These are phyloP conservation scores for Blastocladiella britannica DNA, from an alignment of 192 early-diverging fungal genomes.

Conservation along the genomic window DNA sequence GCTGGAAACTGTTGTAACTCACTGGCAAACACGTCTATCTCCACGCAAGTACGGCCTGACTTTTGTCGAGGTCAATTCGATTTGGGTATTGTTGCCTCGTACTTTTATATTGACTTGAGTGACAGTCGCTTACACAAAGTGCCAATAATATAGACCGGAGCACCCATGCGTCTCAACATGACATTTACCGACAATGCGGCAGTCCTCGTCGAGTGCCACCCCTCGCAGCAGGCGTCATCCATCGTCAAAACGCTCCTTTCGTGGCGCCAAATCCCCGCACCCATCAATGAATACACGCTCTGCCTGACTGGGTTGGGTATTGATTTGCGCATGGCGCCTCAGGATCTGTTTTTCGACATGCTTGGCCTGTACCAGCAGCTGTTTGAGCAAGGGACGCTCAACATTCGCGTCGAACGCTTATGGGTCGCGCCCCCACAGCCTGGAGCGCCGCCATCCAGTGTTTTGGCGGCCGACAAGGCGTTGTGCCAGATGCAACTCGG, in stretches of 20 bases:
- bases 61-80: background rate
- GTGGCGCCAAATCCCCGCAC: background rate
- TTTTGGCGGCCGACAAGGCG: background rate
- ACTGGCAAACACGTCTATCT: background rate
- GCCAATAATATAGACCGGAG: background rate
- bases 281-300: background rate
- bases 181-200: background rate
- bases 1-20: background rate
- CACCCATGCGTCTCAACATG: background rate
- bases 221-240: background rate
- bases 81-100: background rate
- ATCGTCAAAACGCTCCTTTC: background rate
- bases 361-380: background rate
- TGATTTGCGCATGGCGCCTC: background rate
- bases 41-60: background rate
- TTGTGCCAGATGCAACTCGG: background rate
- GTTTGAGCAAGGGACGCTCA: background rate
- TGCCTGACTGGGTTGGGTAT: background rate
- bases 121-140: background rate
- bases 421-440: too few relatives aligned
- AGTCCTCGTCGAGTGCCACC: background rate
- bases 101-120: background rate
- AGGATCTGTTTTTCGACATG: background rate
- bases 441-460: background rate
- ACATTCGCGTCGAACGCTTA: background rate